Base-by-base conservation (phyloP, 2,329 filamentous ascomycete genomes). In the Aspergillus versicolor region DNA sequence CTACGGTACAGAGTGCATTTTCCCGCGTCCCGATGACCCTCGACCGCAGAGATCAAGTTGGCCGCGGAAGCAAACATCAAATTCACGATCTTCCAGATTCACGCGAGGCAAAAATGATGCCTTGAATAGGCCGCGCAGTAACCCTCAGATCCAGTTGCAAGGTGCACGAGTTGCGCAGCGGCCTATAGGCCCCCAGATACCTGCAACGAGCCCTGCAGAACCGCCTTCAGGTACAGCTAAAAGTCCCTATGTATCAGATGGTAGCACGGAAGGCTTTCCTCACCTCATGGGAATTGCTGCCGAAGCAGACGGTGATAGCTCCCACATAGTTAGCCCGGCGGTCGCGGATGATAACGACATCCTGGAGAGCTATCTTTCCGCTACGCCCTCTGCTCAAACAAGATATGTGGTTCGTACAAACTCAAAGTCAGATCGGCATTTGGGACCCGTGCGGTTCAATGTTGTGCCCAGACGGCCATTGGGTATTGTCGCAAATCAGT, bases 311-410 rank as follows among this genome's bases (percentile, higher is more conserved):
- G 60, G 63, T 52, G 71, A 77, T 24, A 79, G 77, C 59, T 75
- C 78, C 3, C 79, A 82, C 60, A 80, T 84, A 49, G 75, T 84
- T 44, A 81, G 82, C 2, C 81, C 82, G 0, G 78, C 79, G 0
- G 73, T 79, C 17, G 81, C 78, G 3, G 77, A 77, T 37, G 83
- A 85, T 67, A 82, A 76, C 3, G 79, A 84, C 30, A 72, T 84
- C 2, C 62, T 85, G 6, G 78, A 81, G 2, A 77, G 79, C 54
- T 84, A 84, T 58, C 72, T 84, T 3, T 77, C 76, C 17, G 64
- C 67, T 24, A 63, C 69, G 41, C 58, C 68, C 9, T 57, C 54
- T 21, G 43, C 50, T 2, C 59, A 58, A 9, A 59, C 62, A 1
- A 63, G 60, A n/a, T 56, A 56, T 17, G 22, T 65, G 32, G 61